Base-by-base conservation (phyloP, 768 basidiomycete species). In the Glaciozyma antarctica region DNA sequence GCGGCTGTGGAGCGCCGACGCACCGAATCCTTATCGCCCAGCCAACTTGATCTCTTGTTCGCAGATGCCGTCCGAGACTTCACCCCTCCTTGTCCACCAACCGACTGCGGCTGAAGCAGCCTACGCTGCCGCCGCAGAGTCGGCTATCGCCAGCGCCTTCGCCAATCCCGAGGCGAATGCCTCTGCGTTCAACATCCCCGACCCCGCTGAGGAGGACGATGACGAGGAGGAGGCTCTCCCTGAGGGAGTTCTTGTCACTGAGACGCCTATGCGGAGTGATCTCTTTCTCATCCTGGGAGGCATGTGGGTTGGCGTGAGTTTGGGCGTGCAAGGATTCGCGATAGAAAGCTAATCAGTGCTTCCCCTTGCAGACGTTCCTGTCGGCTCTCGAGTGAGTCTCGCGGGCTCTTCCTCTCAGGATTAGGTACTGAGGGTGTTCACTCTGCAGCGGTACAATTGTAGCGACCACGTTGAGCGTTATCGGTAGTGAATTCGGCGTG, bases 401-500 rank as follows among this genome's bases (percentile, higher is more conserved):
- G 13, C 21, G 22, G n/a, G 7, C 24, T 8, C n/a, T 12, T 5
- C 21, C 8, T n/a, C 24, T 9, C 21, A 24, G 12, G n/a, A 51
- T 7, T 5, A 15, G n/a, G 57, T 32, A 32, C 57, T 58, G 43
- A 58, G 41, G 16, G 1, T 1, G 13, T 16, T n/a, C 43, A 24
- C 28, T 34, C 6, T 19, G 26, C 43, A 58, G 57, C 26, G 57
- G 57, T 17, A 58, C 57, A 43, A 44, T 58, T 26, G 24, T 66
- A 45, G 56, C 65, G 4, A 66, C 60, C 17, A 54, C 68, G 1
- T 57, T 71, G 5, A 56, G 60, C 13, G 49, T 58, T 9, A 63
- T 71, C 51, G 66, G 66, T 4, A 62, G 60, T 26, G 66, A 67
- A 54, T 71, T 71, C 44, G 38, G 38, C 41, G 55, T 59, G 24